A percentile compares a stretch with the other conserved stretches of the same genome.
Evolutionary conservation across 129 eudicot genomes (phyloP).

Genomic region (Flaveria trinervia): DNA sequence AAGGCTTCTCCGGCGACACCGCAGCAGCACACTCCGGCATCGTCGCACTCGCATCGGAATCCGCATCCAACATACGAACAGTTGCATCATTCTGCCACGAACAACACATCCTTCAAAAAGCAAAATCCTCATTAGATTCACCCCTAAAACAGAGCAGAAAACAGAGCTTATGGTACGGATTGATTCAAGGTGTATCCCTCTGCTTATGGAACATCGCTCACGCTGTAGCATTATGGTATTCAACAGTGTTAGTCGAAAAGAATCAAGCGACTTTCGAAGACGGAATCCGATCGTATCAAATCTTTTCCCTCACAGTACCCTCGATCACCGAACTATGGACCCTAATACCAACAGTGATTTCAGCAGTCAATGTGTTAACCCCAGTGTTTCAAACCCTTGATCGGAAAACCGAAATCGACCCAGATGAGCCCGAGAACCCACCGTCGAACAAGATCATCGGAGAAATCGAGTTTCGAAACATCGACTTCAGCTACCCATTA

Average conservation of each 20-base stretch:
- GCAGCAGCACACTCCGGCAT: slow-evolving; percentile 64
- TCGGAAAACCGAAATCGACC: slow-evolving; percentile 62
- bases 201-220: slow-evolving; percentile 92
- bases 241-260: slow-evolving; percentile 63
- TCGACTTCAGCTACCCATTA: slow-evolving; percentile 61
- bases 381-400: slow-evolving; percentile 71
- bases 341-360: slow-evolving; percentile 70
- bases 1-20: slow-evolving; percentile 70
- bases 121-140: slow-evolving; percentile 41
- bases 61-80: slow-evolving; percentile 63
- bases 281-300: slow-evolving; percentile 76
- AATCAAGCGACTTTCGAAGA: slow-evolving; percentile 61
- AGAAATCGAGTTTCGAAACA: slow-evolving; percentile 55
- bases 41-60: slow-evolving; percentile 70
- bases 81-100: slow-evolving; percentile 77
- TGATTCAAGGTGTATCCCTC: slow-evolving; percentile 80
- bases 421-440: slow-evolving; percentile 53
- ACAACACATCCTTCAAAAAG: slow-evolving; percentile 59
- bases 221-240: slow-evolving; percentile 82
- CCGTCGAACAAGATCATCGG: slow-evolving; percentile 49
- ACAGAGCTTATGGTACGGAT: slow-evolving; percentile 66
- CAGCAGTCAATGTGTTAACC: slow-evolving; percentile 63
- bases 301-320: slow-evolving; percentile 82
- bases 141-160: slow-evolving; percentile 50
- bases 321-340: slow-evolving; percentile 90